Evolutionary conservation across 352 stramenopile genomes (phyloP).

Genomic region (Plasmopara viticola): DNA sequence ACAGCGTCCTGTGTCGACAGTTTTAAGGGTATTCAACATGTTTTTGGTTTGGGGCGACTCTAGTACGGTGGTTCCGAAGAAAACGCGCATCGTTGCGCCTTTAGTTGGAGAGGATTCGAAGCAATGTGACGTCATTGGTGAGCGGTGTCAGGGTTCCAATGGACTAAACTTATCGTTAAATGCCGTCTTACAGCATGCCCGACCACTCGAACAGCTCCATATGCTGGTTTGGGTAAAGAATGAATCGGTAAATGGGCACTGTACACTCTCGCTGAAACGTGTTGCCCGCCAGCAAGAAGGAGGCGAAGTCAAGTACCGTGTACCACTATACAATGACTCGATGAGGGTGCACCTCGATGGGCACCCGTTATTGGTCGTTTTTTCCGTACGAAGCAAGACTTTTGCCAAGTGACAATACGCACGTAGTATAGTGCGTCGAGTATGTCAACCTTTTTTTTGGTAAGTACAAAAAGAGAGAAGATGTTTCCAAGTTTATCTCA

Average conservation of each 20-base stretch:
- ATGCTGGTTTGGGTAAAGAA: constrained; percentile 85
- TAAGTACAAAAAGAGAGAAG: constrained; percentile 18
- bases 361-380: constrained; percentile 62
- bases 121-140: constrained; percentile 72
- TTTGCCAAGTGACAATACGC: constrained; percentile 58
- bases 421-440: constrained; percentile 13
- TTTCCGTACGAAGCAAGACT: constrained; percentile 77
- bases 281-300: constrained; percentile 62
- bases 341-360: constrained; percentile 70
- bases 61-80: constrained; percentile 72
- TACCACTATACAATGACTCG: constrained; percentile 75
- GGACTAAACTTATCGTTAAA: constrained; percentile 63
- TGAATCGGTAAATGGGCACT: constrained; percentile 72
- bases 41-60: constrained; percentile 54
- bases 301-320: constrained; percentile 64
- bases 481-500: not conserved
- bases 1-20: constrained; percentile 52
- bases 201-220: constrained; percentile 66
- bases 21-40: constrained; percentile 75
- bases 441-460: constrained; percentile 12
- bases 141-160: constrained; percentile 47
- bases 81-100: constrained; percentile 64
- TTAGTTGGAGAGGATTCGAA: constrained; percentile 72
- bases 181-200: constrained; percentile 62
- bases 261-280: constrained; percentile 73